Percentiles rank a stretch among this genome's conserved stretches.
Evolutionary conservation across 2,329 filamentous ascomycete species (phyloP).

Genomic region (Dothideomycetidae sp.): DNA sequence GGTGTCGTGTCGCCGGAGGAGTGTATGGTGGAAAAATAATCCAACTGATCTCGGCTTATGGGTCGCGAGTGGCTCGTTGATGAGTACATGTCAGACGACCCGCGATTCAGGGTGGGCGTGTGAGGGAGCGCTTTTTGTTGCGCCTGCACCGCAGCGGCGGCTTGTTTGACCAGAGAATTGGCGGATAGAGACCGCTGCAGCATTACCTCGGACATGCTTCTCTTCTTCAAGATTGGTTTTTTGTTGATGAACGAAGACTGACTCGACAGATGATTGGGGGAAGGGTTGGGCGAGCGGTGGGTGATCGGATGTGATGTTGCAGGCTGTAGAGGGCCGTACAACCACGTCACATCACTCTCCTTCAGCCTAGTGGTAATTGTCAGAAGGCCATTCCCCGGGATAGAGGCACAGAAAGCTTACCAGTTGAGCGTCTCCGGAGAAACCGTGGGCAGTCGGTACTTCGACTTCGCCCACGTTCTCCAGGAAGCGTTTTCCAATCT

Average conservation of each 20-base stretch:
- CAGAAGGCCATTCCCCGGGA: conserved; percentile 15
- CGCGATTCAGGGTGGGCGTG: conserved; percentile 43
- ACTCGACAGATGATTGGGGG: conserved; percentile 41
- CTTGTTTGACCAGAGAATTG: conserved; percentile 79
- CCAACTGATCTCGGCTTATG: conserved; percentile 48
- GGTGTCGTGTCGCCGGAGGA: conserved; percentile 59
- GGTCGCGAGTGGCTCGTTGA: conserved; percentile 47
- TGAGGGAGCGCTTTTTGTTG: conserved; percentile 47
- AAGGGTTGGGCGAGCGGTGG: conserved; percentile 33
- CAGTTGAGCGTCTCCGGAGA: conserved; percentile 89
- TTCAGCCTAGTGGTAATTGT: conserved; percentile 57
- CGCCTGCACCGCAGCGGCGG: conserved; percentile 70
- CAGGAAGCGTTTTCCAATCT: conserved; percentile 91
- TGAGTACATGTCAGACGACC: conserved; percentile 54
- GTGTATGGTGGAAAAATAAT: conserved; percentile 44
- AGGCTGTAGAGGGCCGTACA: conserved; percentile 83
- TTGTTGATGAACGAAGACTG: conserved; percentile 58
- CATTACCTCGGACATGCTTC: conserved; percentile 92
- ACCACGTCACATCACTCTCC: conserved; percentile 93
- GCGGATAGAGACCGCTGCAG: conserved; percentile 77
- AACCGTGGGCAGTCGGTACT: conserved; percentile 73
- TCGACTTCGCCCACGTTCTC: conserved; percentile 91
- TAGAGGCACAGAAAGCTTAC: conserved; percentile 37
- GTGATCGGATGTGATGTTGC: conserved; percentile 43
- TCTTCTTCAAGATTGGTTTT: conserved; percentile 92